Evolutionary conservation across 2,329 filamentous ascomycete species (phyloP).

Genomic region (Trichoderma cornu-damae): DNA sequence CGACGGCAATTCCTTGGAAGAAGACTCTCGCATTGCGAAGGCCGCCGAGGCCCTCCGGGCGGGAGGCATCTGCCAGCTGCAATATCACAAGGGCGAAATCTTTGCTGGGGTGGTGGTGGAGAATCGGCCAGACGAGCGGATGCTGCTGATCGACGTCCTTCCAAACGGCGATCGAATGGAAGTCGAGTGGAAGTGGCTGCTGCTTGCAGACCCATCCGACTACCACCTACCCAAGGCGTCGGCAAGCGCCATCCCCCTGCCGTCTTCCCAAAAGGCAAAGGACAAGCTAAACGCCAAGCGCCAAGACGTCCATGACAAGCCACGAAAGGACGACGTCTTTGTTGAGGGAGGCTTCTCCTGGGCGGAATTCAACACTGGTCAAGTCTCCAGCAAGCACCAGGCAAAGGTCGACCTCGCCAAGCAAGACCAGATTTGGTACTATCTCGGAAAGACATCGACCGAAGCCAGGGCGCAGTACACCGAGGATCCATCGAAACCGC

Average conservation of each 20-base stretch:
- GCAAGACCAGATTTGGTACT: conserved; percentile 78
- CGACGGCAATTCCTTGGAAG: conserved; percentile 64
- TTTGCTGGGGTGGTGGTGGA: conserved; percentile 86
- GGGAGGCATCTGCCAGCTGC: conserved; percentile 80
- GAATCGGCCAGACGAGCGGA: conserved; percentile 71
- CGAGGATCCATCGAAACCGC: conserved; percentile 58
- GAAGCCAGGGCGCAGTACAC: conserved; percentile 90
- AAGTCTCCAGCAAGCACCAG: conserved; percentile 54
- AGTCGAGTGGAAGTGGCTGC: conserved; percentile 78
- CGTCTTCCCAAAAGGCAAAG: conserved; percentile 56
- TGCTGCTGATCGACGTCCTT: conserved; percentile 72
- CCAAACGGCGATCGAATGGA: conserved; percentile 74
- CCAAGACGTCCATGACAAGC: conserved; percentile 53
- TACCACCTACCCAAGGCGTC: conserved; percentile 71
- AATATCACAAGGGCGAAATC: conserved; percentile 78
- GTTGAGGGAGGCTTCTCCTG: conserved; percentile 57
- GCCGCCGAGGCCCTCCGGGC: conserved; percentile 63
- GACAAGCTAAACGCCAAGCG: conserved; percentile 65
- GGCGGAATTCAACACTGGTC: conserved; percentile 72
- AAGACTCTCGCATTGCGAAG: conserved; percentile 61
- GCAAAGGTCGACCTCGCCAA: conserved; percentile 67
- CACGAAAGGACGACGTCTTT: conserved; percentile 61
- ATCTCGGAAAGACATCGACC: conserved; percentile 78
- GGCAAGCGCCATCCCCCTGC: conserved; percentile 65
- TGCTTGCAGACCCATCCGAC: conserved; percentile 66